Evolutionary conservation across 768 basidiomycete species (phyloP).

Genomic region (Tylopilus plumbeoviolaceoides): DNA sequence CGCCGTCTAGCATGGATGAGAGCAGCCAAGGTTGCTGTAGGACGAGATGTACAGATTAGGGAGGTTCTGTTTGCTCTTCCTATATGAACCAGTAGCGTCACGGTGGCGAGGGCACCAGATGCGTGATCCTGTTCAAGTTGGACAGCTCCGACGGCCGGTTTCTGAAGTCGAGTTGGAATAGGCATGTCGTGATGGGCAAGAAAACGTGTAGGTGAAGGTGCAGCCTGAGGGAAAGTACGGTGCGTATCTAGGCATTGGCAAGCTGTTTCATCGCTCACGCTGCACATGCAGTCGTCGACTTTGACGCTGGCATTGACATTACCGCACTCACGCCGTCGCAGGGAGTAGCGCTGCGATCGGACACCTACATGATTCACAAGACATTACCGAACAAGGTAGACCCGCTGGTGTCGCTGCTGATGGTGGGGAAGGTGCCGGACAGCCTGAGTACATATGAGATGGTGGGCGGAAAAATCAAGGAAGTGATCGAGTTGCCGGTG

Average conservation of each 20-base stretch:
- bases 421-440: slow-evolving; percentile 99
- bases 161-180: no score
- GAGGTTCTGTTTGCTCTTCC: no score
- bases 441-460: slow-evolving; percentile 99
- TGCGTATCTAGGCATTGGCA: slow-evolving; percentile 37
- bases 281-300: slow-evolving; percentile 72
- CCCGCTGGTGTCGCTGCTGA: slow-evolving; percentile 97
- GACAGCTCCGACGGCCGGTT: no score
- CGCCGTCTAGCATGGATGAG: no score
- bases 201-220: slow-evolving; percentile 96
- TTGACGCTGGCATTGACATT: slow-evolving; percentile 84
- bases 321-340: slow-evolving; percentile 75
- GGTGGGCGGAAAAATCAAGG: slow-evolving; percentile 99
- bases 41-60: no score
- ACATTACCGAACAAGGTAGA: slow-evolving; percentile 97
- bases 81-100: no score
- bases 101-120: no score
- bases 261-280: neutral
- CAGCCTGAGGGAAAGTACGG: slow-evolving; percentile 99
- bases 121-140: no score
- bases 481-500: slow-evolving; percentile 96
- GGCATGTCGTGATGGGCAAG: slow-evolving; percentile 99
- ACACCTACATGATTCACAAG: slow-evolving; percentile 95
- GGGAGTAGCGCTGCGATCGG: slow-evolving; percentile 93
- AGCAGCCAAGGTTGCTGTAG: no score